Conservation (phyloP, 192 early-diverging fungal genomes). For the Powellomyces hirtus region DNA sequence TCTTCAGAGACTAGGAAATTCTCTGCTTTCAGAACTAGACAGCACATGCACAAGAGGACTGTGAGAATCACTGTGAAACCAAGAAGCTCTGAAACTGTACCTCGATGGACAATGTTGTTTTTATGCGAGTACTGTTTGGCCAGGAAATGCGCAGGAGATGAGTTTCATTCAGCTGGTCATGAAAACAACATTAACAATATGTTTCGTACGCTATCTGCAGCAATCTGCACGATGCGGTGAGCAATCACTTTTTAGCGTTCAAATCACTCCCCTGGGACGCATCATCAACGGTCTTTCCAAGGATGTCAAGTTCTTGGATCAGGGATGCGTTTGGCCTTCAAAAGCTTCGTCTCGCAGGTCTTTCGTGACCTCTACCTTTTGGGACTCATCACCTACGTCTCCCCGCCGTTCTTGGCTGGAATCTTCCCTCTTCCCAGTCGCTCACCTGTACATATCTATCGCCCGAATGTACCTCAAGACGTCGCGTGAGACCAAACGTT, state of each 20-base stretch:
- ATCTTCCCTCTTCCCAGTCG: conserved; percentile 59
- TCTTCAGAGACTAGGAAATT: too few species aligned
- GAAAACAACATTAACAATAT: too few species aligned
- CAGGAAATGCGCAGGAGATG: too few species aligned
- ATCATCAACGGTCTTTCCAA: conserved; percentile 46
- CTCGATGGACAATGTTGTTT: too few species aligned
- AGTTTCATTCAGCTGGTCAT: too few species aligned
- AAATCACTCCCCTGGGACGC: conserved; percentile 66
- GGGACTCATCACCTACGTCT: conserved; percentile 54
- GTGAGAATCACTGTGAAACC: too few species aligned
- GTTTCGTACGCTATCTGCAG: too few species aligned
- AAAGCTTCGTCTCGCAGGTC: conserved; percentile 61
- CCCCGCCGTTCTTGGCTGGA: conserved; percentile 45
- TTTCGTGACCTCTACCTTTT: conserved; percentile 41
- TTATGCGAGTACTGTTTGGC: too few species aligned
- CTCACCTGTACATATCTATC: conserved; percentile 55
- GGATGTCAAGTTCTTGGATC: conserved; percentile 64
- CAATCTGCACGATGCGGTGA: neutral
- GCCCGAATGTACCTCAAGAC: conserved; percentile 65
- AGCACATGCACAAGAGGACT: too few species aligned
- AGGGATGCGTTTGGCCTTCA: conserved; percentile 57
- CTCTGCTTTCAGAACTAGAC: too few species aligned
- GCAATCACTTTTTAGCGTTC: conserved; percentile 20
- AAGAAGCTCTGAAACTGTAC: too few species aligned
- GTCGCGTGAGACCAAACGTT: conserved; percentile 65